These are phyloP conservation scores for Protomyces lactucae-debilis DNA, from an alignment of 1,139 yeast genomes.

Conservation along the genomic window DNA sequence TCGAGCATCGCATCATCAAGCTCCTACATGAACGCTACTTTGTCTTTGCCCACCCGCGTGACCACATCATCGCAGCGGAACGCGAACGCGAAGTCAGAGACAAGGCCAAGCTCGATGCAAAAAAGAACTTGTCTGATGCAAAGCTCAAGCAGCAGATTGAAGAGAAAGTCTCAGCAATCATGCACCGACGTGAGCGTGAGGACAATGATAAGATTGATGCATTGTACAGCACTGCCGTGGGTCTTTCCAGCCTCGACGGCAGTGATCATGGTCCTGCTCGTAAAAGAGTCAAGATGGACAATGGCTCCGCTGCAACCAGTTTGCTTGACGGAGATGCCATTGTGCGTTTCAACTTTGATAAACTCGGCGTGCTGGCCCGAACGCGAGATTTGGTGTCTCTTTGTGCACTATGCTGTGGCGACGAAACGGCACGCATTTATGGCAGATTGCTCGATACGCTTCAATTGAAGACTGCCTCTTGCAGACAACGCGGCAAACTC, in stretches of 20 bases:
- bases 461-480: conserved; percentile 44
- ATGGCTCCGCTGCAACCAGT: conserved; percentile 15
- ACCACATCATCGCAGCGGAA: background rate
- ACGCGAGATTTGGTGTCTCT: conserved; percentile 58
- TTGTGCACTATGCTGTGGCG: conserved; percentile 66
- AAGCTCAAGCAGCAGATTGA: background rate
- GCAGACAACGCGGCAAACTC: conserved; percentile 34
- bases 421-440: conserved; percentile 61
- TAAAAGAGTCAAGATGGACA: background rate
- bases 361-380: conserved; percentile 65
- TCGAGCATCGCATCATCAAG: background rate
- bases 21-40: background rate
- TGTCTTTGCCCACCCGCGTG: background rate
- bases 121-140: background rate
- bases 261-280: background rate
- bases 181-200: background rate
- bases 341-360: conserved; percentile 58
- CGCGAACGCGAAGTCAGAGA: background rate
- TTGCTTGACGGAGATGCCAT: conserved; percentile 42
- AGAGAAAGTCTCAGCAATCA: background rate
- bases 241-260: background rate
- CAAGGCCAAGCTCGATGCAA: background rate
- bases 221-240: conserved; percentile 6
- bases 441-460: conserved; percentile 52
- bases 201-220: conserved; percentile 6